phyloP scores from a whole-genome alignment of 2,329 filamentous ascomycete genomes.

The Dryadomyces sulphureus region DNA sequence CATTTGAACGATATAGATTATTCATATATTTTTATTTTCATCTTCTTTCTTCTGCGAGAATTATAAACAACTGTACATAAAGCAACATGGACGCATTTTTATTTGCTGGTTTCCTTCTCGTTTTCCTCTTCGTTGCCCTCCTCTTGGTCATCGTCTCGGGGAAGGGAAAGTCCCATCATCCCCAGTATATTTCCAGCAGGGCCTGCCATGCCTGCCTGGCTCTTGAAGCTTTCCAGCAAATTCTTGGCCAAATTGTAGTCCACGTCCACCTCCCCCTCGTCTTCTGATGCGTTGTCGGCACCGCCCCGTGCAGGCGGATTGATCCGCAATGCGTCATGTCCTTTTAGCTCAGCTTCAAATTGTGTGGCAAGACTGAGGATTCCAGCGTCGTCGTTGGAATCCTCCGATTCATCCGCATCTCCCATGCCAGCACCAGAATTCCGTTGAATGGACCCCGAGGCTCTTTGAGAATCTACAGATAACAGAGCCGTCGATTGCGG shows the following conservation, averaged over 20 bases:
- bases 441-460: too few relatives aligned
- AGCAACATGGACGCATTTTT: too few relatives aligned
- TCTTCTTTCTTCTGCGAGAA: too few relatives aligned
- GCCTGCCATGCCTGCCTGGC: conserved; percentile 71
- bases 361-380: conserved; percentile 49
- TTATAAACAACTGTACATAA: too few relatives aligned
- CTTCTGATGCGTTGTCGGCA: conserved; percentile 19
- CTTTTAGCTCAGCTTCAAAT: conserved; percentile 60
- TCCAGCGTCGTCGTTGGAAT: conserved; percentile 20
- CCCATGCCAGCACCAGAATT: background rate
- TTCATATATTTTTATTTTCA: background rate
- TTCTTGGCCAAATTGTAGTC: conserved; percentile 86
- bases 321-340: conserved; percentile 49
- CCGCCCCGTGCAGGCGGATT: conserved; percentile 20
- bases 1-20: too few relatives aligned
- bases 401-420: background rate
- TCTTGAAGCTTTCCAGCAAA: conserved; percentile 81
- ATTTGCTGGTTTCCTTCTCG: conserved; percentile 4
- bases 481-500: background rate
- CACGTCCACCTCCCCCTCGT: conserved; percentile 52
- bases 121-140: conserved; percentile 22
- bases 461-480: background rate
- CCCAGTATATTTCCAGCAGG: conserved; percentile 78
- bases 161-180: conserved; percentile 71
- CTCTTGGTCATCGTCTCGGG: conserved; percentile 48